Conservation (phyloP, 306 rosid species). For the Fragaria nilgerrensis region DNA sequence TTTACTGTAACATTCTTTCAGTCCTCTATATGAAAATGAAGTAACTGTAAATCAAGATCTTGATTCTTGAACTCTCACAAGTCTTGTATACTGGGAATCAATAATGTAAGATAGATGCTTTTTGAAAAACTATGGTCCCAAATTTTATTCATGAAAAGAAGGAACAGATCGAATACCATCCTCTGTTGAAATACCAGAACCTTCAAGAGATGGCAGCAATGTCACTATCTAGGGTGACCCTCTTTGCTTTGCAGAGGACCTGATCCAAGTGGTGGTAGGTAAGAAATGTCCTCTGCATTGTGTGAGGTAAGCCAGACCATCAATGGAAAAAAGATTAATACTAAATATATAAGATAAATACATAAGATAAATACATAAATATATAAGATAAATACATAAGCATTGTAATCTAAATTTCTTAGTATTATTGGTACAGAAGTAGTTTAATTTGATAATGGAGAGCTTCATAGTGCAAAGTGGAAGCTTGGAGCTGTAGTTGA, state of each 20-base stretch:
- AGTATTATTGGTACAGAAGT: slow-evolving; percentile 6
- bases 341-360: neutral
- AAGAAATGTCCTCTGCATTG: neutral
- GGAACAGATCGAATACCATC: slow-evolving; percentile 8
- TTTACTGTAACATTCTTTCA: neutral
- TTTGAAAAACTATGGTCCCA: slow-evolving; percentile 6
- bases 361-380: neutral
- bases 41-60: neutral
- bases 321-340: neutral
- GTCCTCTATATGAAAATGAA: too few relatives aligned
- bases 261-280: slow-evolving; percentile 14
- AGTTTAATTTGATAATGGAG: slow-evolving; percentile 17
- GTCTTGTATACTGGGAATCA: neutral
- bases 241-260: neutral
- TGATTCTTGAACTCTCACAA: neutral
- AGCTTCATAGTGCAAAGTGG: slow-evolving; percentile 17
- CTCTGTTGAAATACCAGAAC: slow-evolving; percentile 1
- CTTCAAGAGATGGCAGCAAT: neutral
- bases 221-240: slow-evolving; percentile 6
- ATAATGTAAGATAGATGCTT: neutral
- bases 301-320: slow-evolving; percentile 9
- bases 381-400: neutral
- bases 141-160: slow-evolving; percentile 11
- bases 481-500: neutral
- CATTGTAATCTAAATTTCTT: slow-evolving; percentile 30